These are phyloP conservation scores for Hanseniaspora pseudoguilliermondii DNA, from an alignment of 805 yeast genomes.

Conservation along the genomic window DNA sequence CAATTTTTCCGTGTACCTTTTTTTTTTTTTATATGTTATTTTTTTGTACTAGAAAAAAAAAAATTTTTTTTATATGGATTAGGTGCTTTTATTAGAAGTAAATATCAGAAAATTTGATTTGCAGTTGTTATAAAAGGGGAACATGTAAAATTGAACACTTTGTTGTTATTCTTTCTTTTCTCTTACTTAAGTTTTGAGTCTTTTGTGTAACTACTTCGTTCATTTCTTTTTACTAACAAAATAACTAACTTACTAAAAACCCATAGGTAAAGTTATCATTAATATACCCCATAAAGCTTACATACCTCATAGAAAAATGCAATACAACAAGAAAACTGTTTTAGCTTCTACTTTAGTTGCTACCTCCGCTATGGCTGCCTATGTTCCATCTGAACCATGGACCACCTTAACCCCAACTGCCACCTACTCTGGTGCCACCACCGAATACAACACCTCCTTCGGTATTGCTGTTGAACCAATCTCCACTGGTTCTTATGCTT, in stretches of 20 bases:
- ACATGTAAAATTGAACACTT: too few species aligned
- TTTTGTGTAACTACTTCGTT: too few species aligned
- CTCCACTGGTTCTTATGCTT: slow-evolving; percentile 23
- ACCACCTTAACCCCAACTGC: slow-evolving; percentile 27
- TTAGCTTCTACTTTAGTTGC: slow-evolving; percentile 31
- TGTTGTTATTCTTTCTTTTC: too few species aligned
- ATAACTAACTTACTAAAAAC: neutral
- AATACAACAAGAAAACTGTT: slow-evolving; percentile 16
- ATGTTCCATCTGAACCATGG: slow-evolving; percentile 24
- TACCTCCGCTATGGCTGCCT: slow-evolving; percentile 36
- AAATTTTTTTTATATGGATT: too few species aligned
- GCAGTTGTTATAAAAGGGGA: too few species aligned
- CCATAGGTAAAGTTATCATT: neutral
- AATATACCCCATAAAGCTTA: neutral
- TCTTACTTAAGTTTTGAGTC: too few species aligned
- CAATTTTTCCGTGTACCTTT: too few species aligned
- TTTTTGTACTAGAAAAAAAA: too few species aligned
- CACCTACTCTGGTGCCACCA: slow-evolving; percentile 40
- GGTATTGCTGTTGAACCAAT: slow-evolving; percentile 57
- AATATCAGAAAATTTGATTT: too few species aligned
- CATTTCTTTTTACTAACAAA: neutral
- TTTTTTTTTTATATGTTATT: too few species aligned
- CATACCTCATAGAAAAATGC: slow-evolving; percentile 12
- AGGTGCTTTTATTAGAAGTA: too few species aligned
- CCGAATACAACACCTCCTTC: slow-evolving; percentile 43